Conservation (phyloP, 306 rosid genomes). For the Cotoneaster glaucophyllus region DNA sequence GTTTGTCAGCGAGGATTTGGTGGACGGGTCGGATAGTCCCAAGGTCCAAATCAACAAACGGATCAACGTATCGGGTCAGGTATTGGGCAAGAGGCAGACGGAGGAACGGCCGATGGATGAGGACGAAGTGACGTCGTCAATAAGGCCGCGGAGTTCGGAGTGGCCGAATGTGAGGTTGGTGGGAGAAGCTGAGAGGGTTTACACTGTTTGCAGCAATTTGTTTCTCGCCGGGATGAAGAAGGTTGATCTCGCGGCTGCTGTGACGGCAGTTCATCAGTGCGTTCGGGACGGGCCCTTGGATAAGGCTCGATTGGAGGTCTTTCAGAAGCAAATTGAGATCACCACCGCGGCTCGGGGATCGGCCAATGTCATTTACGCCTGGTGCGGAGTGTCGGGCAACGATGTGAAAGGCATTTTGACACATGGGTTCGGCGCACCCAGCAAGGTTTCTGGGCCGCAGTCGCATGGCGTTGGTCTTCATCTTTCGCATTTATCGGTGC, state of each 20-base stretch:
- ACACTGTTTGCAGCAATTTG: slow-evolving; percentile 7
- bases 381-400: slow-evolving; percentile 41
- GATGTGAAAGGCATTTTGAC: slow-evolving; percentile 27
- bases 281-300: slow-evolving; percentile 23
- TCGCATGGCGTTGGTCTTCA: slow-evolving; percentile 32
- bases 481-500: slow-evolving; percentile 34
- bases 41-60: slow-evolving; percentile 26
- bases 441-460: slow-evolving; percentile 12
- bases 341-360: slow-evolving; percentile 35
- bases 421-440: slow-evolving; percentile 41
- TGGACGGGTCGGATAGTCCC: slow-evolving; percentile 6
- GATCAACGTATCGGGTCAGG: slow-evolving; percentile 13
- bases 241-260: slow-evolving; percentile 15
- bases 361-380: slow-evolving; percentile 44
- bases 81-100: slow-evolving; percentile 25
- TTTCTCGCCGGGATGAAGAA: slow-evolving; percentile 28
- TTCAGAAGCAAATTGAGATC: slow-evolving; percentile 29
- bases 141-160: slow-evolving; percentile 23
- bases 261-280: slow-evolving; percentile 40
- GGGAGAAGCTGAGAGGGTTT: slow-evolving; percentile 22
- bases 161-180: slow-evolving; percentile 38
- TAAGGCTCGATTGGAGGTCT: slow-evolving; percentile 27
- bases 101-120: slow-evolving; percentile 1
- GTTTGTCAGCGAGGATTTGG: slow-evolving; percentile 33
- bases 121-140: slow-evolving; percentile 40